Evolutionary conservation across 73 alveolate species (phyloP).

Genomic region (Breviolum minutum): DNA sequence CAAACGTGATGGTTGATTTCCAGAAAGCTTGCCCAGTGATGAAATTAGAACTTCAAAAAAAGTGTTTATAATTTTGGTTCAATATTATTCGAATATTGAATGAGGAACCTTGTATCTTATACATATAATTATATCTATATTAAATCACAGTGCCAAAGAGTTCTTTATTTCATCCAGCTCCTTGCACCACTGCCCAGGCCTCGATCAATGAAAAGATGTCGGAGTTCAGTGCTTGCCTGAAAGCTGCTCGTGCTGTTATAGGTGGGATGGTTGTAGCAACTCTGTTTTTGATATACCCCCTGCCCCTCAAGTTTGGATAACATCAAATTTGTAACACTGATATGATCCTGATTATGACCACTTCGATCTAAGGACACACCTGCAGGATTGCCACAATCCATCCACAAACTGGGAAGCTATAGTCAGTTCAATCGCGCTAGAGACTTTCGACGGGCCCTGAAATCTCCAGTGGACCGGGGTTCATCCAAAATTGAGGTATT

Average conservation of each 20-base stretch:
- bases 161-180: not conserved
- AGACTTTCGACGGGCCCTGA: slow-evolving; percentile 23
- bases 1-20: no score
- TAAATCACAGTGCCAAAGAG: not conserved
- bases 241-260: not conserved
- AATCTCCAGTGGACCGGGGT: slow-evolving; percentile 41
- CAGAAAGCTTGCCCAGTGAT: not conserved
- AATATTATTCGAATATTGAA: not conserved
- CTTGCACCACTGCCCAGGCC: not conserved
- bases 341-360: not conserved
- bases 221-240: slow-evolving; percentile 10
- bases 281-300: no score
- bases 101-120: not conserved
- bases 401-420: slow-evolving; percentile 20
- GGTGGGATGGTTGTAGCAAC: not conserved
- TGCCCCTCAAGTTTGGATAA: not conserved
- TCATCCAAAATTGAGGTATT: not conserved
- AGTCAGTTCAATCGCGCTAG: slow-evolving; percentile 27
- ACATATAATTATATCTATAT: no score
- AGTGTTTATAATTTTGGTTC: no score
- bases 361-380: not conserved
- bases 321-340: not conserved
- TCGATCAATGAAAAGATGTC: not conserved
- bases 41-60: not conserved
- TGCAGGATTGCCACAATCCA: not conserved